These are phyloP conservation scores for Vitis rupestris DNA, from an alignment of 164 flowering plant genomes.

Conservation along the genomic window DNA sequence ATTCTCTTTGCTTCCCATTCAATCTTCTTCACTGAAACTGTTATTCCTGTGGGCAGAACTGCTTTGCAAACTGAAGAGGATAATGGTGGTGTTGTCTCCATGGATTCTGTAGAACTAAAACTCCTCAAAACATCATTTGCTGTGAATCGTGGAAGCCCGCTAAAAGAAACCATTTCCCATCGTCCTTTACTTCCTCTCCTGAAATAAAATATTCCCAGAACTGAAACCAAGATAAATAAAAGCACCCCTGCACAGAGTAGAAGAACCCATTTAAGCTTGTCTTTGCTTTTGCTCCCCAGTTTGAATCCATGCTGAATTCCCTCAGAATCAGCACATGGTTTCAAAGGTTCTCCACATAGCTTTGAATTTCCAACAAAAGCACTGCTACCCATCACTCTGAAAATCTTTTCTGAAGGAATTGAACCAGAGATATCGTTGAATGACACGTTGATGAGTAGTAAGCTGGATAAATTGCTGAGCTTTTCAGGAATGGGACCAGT, in stretches of 20 bases:
- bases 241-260: slow-evolving; percentile 50
- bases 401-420: slow-evolving; percentile 49
- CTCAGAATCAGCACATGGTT: slow-evolving; percentile 48
- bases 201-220: slow-evolving; percentile 45
- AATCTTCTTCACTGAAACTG: slow-evolving; percentile 72
- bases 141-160: slow-evolving; percentile 76
- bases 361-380: slow-evolving; percentile 73
- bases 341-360: slow-evolving; percentile 78
- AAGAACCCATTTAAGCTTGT: slow-evolving; percentile 48
- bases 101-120: slow-evolving; percentile 40
- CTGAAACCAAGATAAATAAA: slow-evolving; percentile 30
- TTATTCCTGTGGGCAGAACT: slow-evolving; percentile 84
- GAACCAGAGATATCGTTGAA: slow-evolving; percentile 76
- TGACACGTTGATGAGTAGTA: slow-evolving; percentile 64
- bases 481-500: slow-evolving; percentile 59
- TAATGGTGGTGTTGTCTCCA: slow-evolving; percentile 25
- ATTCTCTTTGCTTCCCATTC: slow-evolving; percentile 54
- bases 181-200: slow-evolving; percentile 40
- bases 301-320: slow-evolving; percentile 25
- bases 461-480: slow-evolving; percentile 46
- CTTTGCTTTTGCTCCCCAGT: slow-evolving; percentile 41
- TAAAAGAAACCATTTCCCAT: slow-evolving; percentile 75
- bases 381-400: slow-evolving; percentile 55
- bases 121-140: slow-evolving; percentile 75
- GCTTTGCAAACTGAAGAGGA: slow-evolving; percentile 54